Conservation (phyloP, 2,329 filamentous ascomycete species). For the Rhinocladiella similis region DNA sequence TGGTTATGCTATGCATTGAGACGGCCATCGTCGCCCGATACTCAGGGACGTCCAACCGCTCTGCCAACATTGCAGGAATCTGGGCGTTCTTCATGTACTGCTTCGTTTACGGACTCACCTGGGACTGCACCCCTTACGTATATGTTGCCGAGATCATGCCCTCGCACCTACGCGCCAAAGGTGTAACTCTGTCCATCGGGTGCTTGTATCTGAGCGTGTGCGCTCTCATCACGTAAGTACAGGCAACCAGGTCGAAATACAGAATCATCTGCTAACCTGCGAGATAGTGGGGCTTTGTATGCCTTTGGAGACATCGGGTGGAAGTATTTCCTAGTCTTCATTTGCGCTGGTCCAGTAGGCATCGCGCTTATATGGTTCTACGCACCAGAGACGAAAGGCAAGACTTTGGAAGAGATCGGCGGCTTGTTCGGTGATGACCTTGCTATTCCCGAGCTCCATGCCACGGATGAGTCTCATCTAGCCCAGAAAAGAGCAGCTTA, state of each 20-base stretch:
- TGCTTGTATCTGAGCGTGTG: slow-evolving; percentile 6
- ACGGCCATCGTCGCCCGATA: slow-evolving; percentile 1
- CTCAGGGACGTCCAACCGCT: not conserved
- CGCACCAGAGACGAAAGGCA: slow-evolving; percentile 5
- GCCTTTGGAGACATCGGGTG: slow-evolving; percentile 4
- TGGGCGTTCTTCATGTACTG: slow-evolving; percentile 3
- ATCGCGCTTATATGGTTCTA: slow-evolving; percentile 2
- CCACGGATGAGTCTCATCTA: slow-evolving; percentile 5
- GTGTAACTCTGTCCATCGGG: not conserved
- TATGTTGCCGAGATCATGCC: slow-evolving; percentile 3
- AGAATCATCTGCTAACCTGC: not conserved
- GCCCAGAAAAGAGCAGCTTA: not conserved
- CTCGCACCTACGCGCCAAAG: slow-evolving; percentile 3
- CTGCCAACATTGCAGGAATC: not conserved
- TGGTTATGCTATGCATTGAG: slow-evolving; percentile 1
- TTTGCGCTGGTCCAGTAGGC: not conserved
- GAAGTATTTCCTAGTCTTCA: slow-evolving; percentile 6
- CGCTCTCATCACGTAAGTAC: slow-evolving; percentile 1
- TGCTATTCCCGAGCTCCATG: slow-evolving; percentile 2
- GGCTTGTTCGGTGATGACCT: slow-evolving; percentile 5
- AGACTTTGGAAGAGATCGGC: slow-evolving; percentile 8
- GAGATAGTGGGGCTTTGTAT: slow-evolving; percentile 2
- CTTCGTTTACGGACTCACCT: slow-evolving; percentile 1
- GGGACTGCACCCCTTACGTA: not conserved
- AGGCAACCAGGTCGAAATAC: not conserved